Percentiles rank a stretch among this genome's conserved stretches.
These are phyloP conservation scores for Aspergillus asperescens DNA, from an alignment of 495 filamentous ascomycete species.

Conservation along the genomic window DNA sequence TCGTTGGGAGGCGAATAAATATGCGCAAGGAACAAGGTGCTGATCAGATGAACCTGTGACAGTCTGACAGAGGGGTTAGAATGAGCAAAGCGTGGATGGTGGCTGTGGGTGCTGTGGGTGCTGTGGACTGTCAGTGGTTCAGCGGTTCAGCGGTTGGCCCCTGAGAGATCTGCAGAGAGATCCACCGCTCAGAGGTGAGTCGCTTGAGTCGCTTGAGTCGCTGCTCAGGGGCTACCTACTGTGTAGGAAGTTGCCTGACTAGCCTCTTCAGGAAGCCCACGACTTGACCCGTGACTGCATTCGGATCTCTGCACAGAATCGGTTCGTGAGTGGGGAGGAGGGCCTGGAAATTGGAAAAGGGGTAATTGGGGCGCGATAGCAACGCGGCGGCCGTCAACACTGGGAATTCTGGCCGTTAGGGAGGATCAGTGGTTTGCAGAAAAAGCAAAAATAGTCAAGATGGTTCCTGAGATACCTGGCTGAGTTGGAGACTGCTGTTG, in stretches of 20 bases:
- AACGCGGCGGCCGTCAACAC: not conserved
- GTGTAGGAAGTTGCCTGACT: not conserved
- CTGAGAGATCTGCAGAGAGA: constrained; percentile 9
- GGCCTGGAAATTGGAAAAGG: not conserved
- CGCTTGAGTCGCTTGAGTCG: too few species aligned
- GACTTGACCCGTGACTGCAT: constrained; percentile 5
- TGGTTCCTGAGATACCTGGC: not conserved
- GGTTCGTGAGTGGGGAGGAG: constrained; percentile 1
- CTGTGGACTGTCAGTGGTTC: too few species aligned
- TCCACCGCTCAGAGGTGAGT: constrained; percentile 4
- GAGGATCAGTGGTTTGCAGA: too few species aligned
- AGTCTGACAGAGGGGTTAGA: not conserved
- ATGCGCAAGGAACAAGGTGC: not conserved
- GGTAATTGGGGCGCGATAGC: not conserved
- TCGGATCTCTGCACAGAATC: constrained; percentile 7
- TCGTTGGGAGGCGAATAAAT: not conserved
- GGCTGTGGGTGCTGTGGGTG: too few species aligned
- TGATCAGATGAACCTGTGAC: not conserved
- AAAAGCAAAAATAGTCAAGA: not conserved
- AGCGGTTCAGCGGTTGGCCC: not conserved
- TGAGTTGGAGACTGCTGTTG: not conserved
- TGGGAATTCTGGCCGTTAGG: too few species aligned
- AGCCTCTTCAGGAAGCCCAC: not conserved
- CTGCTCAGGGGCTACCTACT: constrained; percentile 4
- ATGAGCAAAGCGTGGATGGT: not conserved